Evolutionary conservation across 116 monocot genomes (phyloP).

Genomic region (Phalaenopsis hybrid): DNA sequence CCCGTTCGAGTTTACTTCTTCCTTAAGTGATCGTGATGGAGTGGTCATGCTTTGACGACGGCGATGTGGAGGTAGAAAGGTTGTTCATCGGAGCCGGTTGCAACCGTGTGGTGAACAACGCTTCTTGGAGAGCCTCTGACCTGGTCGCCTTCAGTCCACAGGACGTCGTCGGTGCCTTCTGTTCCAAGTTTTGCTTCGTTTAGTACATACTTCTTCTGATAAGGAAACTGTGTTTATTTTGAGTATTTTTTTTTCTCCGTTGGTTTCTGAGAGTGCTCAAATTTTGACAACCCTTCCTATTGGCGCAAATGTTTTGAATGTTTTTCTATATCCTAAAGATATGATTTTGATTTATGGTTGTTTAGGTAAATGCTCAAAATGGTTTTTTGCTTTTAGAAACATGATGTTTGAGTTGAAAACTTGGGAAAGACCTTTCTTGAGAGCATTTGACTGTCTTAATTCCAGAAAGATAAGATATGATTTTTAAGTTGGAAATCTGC

Average conservation of each 20-base stretch:
- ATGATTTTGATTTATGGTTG: not conserved
- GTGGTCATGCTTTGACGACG: not conserved
- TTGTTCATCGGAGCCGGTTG: slow-evolving; percentile 85
- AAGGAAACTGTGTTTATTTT: not conserved
- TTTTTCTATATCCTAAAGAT: not conserved
- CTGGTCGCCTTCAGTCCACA: slow-evolving; percentile 86
- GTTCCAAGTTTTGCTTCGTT: slow-evolving; percentile 41
- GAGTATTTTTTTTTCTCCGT: not conserved
- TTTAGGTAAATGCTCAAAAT: too few species aligned
- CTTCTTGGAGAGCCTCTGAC: slow-evolving; percentile 83
- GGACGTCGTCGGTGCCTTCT: slow-evolving; percentile 85
- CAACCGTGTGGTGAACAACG: slow-evolving; percentile 89
- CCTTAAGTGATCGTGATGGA: not conserved
- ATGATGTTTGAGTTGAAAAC: too few species aligned
- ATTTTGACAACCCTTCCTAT: slow-evolving; percentile 72
- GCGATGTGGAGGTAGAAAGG: slow-evolving; percentile 32
- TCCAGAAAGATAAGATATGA: too few species aligned
- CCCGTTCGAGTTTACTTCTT: not conserved
- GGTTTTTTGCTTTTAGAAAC: too few species aligned
- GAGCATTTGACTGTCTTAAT: too few species aligned
- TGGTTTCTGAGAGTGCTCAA: slow-evolving; percentile 56
- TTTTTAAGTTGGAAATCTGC: too few species aligned
- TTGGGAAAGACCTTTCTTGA: too few species aligned
- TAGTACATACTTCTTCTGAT: not conserved
- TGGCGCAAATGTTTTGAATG: not conserved